Conservation (phyloP, 441 rosid genomes). For the Aquilaria agallochum region DNA sequence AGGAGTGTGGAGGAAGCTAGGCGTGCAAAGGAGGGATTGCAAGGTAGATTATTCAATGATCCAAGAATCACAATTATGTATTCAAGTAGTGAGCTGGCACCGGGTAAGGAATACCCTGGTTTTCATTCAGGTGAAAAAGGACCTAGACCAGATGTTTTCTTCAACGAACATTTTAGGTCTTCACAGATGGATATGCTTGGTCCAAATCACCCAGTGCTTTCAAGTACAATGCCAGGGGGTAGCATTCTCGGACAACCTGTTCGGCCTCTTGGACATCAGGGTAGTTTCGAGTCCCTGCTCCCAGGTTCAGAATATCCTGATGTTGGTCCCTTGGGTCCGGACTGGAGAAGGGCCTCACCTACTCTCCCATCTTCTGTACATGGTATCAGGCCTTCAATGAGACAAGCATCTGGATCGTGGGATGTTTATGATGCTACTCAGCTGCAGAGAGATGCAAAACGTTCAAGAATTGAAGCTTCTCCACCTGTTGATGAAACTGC, state of each 20-base stretch:
- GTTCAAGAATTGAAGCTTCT: slow-evolving; percentile 65
- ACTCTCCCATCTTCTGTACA: slow-evolving; percentile 59
- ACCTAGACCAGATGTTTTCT: slow-evolving; percentile 48
- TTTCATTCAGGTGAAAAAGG: slow-evolving; percentile 59
- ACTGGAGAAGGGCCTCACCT: slow-evolving; percentile 72
- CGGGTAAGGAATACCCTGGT: slow-evolving; percentile 47
- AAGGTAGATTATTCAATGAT: slow-evolving; percentile 88
- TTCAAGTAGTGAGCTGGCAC: slow-evolving; percentile 65
- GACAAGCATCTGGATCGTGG: slow-evolving; percentile 64
- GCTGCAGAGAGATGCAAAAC: slow-evolving; percentile 61
- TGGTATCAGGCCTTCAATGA: slow-evolving; percentile 53
- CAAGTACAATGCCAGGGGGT: slow-evolving; percentile 30
- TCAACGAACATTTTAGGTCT: slow-evolving; percentile 46
- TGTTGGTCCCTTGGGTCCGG: slow-evolving; percentile 33
- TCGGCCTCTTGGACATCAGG: slow-evolving; percentile 50
- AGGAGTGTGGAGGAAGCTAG: slow-evolving; percentile 95
- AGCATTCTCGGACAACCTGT: slow-evolving; percentile 34
- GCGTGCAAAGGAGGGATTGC: slow-evolving; percentile 88
- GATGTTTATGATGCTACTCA: slow-evolving; percentile 66
- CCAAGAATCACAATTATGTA: slow-evolving; percentile 88
- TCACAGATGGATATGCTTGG: slow-evolving; percentile 40
- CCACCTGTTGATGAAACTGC: slow-evolving; percentile 37
- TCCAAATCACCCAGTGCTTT: slow-evolving; percentile 32
- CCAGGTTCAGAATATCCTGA: slow-evolving; percentile 51
- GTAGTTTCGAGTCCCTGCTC: slow-evolving; percentile 45